Conservation (phyloP, 208 protist species). For the Crithidia fasciculata region DNA sequence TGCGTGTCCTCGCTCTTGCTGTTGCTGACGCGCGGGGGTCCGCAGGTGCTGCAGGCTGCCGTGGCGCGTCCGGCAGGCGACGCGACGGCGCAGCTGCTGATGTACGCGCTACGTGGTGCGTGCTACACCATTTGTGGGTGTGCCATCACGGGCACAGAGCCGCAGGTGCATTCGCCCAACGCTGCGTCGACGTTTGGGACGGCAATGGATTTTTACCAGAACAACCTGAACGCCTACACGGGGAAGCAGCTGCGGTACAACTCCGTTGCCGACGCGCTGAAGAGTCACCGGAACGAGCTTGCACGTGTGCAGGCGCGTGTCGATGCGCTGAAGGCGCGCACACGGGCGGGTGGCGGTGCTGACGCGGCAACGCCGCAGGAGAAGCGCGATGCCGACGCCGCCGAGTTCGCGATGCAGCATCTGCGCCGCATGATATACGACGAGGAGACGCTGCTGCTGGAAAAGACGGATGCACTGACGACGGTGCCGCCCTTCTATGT, state of each 20-base stretch:
- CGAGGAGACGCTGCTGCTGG: constrained; percentile 22
- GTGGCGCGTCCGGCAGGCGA: neutral
- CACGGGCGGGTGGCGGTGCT: neutral
- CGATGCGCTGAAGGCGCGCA: constrained; percentile 4
- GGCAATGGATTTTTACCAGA: constrained; percentile 28
- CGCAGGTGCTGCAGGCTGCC: constrained; percentile 15
- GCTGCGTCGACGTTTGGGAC: neutral
- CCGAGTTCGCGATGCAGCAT: constrained; percentile 11
- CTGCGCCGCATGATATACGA: constrained; percentile 27
- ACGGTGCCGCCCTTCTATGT: constrained; percentile 32
- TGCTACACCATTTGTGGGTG: constrained; percentile 42
- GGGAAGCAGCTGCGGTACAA: constrained; percentile 40
- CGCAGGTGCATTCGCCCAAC: neutral
- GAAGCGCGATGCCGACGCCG: neutral
- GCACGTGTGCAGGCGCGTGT: constrained; percentile 4
- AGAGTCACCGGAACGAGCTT: constrained; percentile 25
- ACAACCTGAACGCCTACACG: constrained; percentile 22
- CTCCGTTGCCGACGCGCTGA: constrained; percentile 35
- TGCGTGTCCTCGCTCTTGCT: constrained; percentile 37
- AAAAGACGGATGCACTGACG: neutral
- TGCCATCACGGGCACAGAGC: constrained; percentile 33
- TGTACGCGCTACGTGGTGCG: constrained; percentile 32
- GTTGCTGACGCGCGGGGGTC: constrained; percentile 22
- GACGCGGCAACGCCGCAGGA: constrained; percentile 3
- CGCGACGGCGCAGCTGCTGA: constrained; percentile 21